Conservation (phyloP, 495 filamentous ascomycete genomes). For the Xylaria scruposa region DNA sequence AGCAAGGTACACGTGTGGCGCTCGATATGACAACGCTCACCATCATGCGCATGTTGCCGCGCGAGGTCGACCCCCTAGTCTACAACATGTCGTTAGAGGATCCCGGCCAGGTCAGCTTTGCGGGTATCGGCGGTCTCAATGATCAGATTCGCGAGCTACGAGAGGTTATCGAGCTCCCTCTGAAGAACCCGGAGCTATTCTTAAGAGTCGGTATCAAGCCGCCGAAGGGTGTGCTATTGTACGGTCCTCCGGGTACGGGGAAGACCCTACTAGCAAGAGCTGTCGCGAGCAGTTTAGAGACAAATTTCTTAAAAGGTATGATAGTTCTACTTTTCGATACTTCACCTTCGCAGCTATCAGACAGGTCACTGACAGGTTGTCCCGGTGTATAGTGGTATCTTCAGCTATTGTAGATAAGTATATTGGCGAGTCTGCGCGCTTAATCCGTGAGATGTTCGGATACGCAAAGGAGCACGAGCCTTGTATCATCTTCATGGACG, state of each 20-base stretch:
- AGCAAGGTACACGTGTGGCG: constrained; percentile 97
- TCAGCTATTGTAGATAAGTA: constrained; percentile 99
- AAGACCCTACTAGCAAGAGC: constrained; percentile 96
- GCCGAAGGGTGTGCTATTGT: constrained; percentile 95
- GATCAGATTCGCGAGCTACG: constrained; percentile 98
- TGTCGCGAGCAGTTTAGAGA: constrained; percentile 95
- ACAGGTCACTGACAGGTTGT: constrained; percentile 26
- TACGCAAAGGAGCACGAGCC: constrained; percentile 99
- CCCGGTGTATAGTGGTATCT: constrained; percentile 75
- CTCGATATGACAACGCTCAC: constrained; percentile 99
- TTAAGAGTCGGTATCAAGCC: constrained; percentile 97
- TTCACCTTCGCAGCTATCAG: background rate
- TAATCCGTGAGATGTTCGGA: constrained; percentile 99
- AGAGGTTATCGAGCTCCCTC: constrained; percentile 96
- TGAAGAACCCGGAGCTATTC: constrained; percentile 99
- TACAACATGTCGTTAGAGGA: constrained; percentile 99
- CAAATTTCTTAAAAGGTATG: constrained; percentile 96
- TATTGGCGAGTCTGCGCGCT: constrained; percentile 95
- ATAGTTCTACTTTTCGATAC: constrained; percentile 15
- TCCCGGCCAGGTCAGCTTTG: constrained; percentile 96
- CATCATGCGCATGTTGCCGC: constrained; percentile 99
- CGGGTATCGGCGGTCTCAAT: constrained; percentile 98
- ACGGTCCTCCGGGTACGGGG: constrained; percentile 97
- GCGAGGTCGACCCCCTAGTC: constrained; percentile 97
- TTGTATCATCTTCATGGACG: constrained; percentile 99